These are phyloP conservation scores for Mycena vulgaris DNA, from an alignment of 768 basidiomycete genomes.

Conservation along the genomic window DNA sequence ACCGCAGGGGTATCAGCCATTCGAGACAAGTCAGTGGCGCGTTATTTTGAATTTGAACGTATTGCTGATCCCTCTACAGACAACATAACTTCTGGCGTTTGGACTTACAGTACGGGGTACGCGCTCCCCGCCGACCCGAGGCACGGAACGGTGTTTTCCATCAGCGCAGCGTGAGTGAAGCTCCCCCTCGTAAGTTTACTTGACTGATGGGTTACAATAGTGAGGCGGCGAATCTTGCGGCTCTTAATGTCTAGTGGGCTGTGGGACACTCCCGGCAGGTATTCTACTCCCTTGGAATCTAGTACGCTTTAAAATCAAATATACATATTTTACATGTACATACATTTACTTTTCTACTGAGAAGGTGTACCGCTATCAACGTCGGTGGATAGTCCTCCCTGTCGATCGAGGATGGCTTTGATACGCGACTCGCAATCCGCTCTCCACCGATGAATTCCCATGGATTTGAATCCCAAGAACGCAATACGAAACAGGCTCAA, in stretches of 20 bases:
- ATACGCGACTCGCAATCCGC: background rate
- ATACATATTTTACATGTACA: too few species aligned
- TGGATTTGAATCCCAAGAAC: background rate
- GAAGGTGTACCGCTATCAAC: too few species aligned
- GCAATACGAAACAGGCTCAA: background rate
- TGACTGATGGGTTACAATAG: constrained; percentile 3
- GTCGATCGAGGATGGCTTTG: too few species aligned
- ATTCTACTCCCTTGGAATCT: too few species aligned
- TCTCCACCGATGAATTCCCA: background rate
- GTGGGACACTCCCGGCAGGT: too few species aligned
- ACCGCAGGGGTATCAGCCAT: constrained; percentile 37
- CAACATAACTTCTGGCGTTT: constrained; percentile 39
- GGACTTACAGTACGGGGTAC: constrained; percentile 39
- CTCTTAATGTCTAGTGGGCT: constrained; percentile 20
- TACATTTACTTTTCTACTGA: too few species aligned
- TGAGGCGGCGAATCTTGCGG: constrained; percentile 36
- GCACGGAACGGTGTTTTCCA: constrained; percentile 39
- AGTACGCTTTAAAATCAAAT: too few species aligned
- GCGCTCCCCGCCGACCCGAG: constrained; percentile 36
- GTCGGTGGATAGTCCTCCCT: too few species aligned
- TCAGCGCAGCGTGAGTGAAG: constrained; percentile 33
- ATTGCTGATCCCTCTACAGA: constrained; percentile 2
- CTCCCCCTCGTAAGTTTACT: background rate
- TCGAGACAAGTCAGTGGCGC: constrained; percentile 31
- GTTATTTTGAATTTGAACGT: background rate